Conservation (phyloP, 768 basidiomycete species). For the Trametes sanguinea region DNA sequence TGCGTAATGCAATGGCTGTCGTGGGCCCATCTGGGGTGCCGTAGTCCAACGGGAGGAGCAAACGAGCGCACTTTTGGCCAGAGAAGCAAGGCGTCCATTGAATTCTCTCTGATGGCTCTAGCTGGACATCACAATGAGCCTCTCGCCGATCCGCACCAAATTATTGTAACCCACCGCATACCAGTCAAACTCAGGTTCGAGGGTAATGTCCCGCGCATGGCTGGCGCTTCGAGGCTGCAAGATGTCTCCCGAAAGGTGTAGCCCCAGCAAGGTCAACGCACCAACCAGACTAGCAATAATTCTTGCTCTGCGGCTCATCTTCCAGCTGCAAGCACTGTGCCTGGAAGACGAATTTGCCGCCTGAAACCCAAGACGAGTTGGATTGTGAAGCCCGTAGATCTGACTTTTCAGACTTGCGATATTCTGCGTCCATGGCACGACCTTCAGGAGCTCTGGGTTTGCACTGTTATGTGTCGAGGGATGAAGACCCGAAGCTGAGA, state of each 20-base stretch:
- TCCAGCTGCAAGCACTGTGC: too few relatives aligned
- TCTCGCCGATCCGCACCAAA: background rate
- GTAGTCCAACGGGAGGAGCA: slow-evolving; percentile 24
- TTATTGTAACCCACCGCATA: background rate
- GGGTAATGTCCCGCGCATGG: background rate
- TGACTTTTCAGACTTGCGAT: too few relatives aligned
- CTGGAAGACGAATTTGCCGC: too few relatives aligned
- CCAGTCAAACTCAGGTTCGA: background rate
- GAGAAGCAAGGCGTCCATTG: slow-evolving; percentile 21
- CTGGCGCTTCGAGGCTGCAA: background rate
- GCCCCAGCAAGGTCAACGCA: background rate
- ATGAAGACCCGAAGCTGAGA: too few relatives aligned
- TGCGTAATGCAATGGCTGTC: slow-evolving; percentile 22
- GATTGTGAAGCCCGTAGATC: too few relatives aligned
- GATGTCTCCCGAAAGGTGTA: background rate
- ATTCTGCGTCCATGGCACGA: too few relatives aligned
- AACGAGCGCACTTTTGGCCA: slow-evolving; percentile 19
- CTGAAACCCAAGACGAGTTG: too few relatives aligned
- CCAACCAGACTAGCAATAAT: too few relatives aligned
- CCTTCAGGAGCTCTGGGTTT: too few relatives aligned
- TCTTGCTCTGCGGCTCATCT: too few relatives aligned
- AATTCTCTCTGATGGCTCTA: background rate
- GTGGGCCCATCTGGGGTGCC: slow-evolving; percentile 21
- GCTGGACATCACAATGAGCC: background rate
- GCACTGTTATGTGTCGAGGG: too few relatives aligned